Percentiles rank a stretch among this genome's conserved stretches.
phyloP scores from a whole-genome alignment of 73 alveolate genomes.

The Tetrahymena malaccensis region DNA sequence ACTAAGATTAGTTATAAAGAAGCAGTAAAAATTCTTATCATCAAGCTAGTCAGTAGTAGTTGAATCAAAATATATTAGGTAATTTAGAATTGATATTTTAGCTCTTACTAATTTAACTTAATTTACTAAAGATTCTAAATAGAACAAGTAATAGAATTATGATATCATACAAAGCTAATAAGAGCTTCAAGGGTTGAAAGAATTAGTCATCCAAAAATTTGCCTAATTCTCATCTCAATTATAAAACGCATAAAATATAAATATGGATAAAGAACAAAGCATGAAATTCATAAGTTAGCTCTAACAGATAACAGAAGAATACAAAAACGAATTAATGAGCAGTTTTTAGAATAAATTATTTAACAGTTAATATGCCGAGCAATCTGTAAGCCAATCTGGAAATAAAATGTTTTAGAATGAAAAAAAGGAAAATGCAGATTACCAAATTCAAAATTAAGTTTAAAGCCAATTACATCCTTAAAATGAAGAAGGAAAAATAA shows the following conservation, averaged over 20 bases:
- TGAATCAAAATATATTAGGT: neutral
- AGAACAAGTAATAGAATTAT: neutral
- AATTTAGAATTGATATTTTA: neutral
- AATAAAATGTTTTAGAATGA: neutral
- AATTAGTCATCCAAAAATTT: neutral
- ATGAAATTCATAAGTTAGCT: neutral
- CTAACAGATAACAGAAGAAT: neutral
- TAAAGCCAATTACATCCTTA: neutral
- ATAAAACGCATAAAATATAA: neutral
- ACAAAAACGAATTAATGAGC: neutral
- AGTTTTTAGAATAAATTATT: neutral
- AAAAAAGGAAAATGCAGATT: neutral
- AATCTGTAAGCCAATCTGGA: neutral
- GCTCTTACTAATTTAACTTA: neutral
- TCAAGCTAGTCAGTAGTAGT: neutral
- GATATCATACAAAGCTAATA: neutral
- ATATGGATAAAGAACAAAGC: neutral
- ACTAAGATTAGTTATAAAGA: neutral
- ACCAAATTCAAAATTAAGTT: neutral
- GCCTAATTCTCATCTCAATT: neutral
- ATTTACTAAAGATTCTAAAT: neutral
- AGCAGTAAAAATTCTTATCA: neutral
- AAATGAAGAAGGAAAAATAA: neutral
- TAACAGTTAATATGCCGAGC: neutral
- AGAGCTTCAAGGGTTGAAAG: neutral